Conservation (phyloP, 1,139 yeast genomes). For the Kurtzmaniella quercitrusa region DNA sequence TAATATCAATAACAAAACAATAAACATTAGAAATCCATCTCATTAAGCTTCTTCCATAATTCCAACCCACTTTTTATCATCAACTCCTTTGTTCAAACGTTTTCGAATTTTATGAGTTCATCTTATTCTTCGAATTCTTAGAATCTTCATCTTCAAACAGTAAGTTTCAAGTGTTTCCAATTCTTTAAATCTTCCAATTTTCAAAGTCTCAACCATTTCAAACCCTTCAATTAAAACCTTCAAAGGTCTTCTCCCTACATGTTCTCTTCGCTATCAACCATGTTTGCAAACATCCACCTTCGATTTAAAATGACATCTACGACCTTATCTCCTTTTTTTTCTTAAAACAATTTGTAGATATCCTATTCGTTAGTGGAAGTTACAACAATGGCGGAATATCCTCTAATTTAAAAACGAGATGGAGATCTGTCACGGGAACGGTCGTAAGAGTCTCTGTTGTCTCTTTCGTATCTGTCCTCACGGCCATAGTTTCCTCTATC, state of each 20-base stretch:
- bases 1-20: neutral
- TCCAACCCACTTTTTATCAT: neutral
- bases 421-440: slow-evolving; percentile 52
- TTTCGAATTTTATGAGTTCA: too few species aligned
- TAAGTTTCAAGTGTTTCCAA: too few species aligned
- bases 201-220: too few species aligned
- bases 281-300: neutral
- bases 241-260: neutral
- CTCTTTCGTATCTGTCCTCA: slow-evolving; percentile 4
- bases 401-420: slow-evolving; percentile 31
- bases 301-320: neutral
- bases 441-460: slow-evolving; percentile 37
- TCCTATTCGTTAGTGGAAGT: neutral
- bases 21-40: neutral
- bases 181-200: too few species aligned
- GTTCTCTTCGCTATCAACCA: neutral
- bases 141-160: too few species aligned
- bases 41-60: neutral
- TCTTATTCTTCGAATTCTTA: too few species aligned
- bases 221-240: too few species aligned
- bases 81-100: neutral
- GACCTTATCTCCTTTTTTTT: neutral
- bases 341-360: neutral
- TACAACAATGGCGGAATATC: neutral
- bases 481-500: slow-evolving; percentile 20